A percentile compares a stretch with the other conserved stretches of the same genome.
Evolutionary conservation across 2,329 filamentous ascomycete species (phyloP).

Genomic region (Penicillium sp.): DNA sequence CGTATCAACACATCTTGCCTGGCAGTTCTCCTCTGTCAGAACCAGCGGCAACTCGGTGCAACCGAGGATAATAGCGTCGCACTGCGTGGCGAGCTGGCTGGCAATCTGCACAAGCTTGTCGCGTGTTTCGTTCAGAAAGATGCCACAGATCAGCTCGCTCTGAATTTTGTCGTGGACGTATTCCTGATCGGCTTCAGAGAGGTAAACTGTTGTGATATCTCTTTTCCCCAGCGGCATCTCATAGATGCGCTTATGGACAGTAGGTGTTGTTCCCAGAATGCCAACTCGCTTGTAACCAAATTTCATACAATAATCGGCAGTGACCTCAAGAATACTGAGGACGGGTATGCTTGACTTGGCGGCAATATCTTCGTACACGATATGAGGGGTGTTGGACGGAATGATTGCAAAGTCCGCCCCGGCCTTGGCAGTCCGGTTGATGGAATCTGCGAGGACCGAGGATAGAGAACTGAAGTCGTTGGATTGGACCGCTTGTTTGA

Average conservation of each 20-base stretch:
- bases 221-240: slow-evolving; percentile 3
- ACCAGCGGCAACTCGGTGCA: slow-evolving; percentile 9
- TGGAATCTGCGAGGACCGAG: slow-evolving; percentile 2
- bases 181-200: slow-evolving; percentile 3
- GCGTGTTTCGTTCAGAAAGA: not conserved
- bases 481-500: slow-evolving; percentile 3
- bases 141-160: slow-evolving; percentile 2
- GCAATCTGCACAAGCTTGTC: slow-evolving; percentile 3
- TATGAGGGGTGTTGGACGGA: slow-evolving; percentile 8
- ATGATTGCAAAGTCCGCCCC: slow-evolving; percentile 11
- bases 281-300: slow-evolving; percentile 4
- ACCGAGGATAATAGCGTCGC: slow-evolving; percentile 8
- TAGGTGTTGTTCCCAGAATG: slow-evolving; percentile 5
- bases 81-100: slow-evolving; percentile 3
- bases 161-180: slow-evolving; percentile 2
- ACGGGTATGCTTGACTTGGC: slow-evolving; percentile 7
- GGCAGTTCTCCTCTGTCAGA: slow-evolving; percentile 7
- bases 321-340: slow-evolving; percentile 6
- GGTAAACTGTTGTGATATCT: slow-evolving; percentile 6
- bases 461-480: not conserved
- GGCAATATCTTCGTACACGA: slow-evolving; percentile 2
- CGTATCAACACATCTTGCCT: slow-evolving; percentile 6
- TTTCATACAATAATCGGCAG: slow-evolving; percentile 4
- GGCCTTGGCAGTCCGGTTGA: slow-evolving; percentile 9
- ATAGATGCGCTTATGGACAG: slow-evolving; percentile 3